Percentiles rank a stretch among this genome's conserved stretches.
phyloP scores from a whole-genome alignment of 2,329 filamentous ascomycete species.

The Dactylellina drechsleri region DNA sequence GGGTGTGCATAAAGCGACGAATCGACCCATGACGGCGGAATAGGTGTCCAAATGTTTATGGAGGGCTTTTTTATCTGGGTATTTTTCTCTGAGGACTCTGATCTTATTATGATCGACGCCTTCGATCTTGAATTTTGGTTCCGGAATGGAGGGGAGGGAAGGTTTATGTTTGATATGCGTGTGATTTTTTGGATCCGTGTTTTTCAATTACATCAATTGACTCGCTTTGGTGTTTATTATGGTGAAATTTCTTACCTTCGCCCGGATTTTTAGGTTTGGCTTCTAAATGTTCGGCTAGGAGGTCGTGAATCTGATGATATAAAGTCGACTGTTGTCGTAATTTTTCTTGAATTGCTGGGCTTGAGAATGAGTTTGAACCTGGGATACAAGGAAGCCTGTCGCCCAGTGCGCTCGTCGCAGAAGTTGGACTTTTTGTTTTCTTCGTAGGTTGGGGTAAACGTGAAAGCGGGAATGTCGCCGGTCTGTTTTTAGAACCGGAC shows the following conservation, averaged over 20 bases:
- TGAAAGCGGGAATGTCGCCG: neutral
- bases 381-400: neutral
- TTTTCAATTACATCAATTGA: too few relatives aligned
- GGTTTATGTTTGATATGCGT: slow-evolving; percentile 2
- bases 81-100: slow-evolving; percentile 31
- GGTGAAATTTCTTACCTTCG: slow-evolving; percentile 13
- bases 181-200: neutral
- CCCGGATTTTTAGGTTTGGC: slow-evolving; percentile 19
- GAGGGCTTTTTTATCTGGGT: slow-evolving; percentile 35
- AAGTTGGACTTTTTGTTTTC: slow-evolving; percentile 10
- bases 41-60: slow-evolving; percentile 41
- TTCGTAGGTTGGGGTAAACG: slow-evolving; percentile 5
- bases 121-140: slow-evolving; percentile 44
- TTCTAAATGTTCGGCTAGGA: slow-evolving; percentile 29
- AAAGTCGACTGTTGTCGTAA: slow-evolving; percentile 34
- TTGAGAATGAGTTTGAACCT: slow-evolving; percentile 31
- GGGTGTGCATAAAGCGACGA: slow-evolving; percentile 27
- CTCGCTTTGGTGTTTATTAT: too few relatives aligned
- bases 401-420: neutral
- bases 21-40: slow-evolving; percentile 32
- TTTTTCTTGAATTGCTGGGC: slow-evolving; percentile 34
- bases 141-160: slow-evolving; percentile 6
- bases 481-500: neutral
- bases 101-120: slow-evolving; percentile 37
- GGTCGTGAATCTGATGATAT: slow-evolving; percentile 45